phyloP scores from a whole-genome alignment of 23 red algal species.

The Gracilaria vermiculophylla region DNA sequence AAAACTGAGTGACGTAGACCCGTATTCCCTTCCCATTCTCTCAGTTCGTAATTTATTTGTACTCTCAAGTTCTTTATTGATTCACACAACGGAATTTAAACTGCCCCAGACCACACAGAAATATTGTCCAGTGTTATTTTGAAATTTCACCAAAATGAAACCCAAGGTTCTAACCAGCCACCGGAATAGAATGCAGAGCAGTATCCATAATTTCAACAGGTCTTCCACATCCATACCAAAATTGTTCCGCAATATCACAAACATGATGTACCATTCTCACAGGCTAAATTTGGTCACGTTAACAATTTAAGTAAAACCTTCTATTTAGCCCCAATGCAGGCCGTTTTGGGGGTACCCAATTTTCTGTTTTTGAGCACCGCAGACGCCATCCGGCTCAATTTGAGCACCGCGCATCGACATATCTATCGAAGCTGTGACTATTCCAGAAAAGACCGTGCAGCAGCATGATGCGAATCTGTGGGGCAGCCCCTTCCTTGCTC shows the following conservation, averaged over 20 bases:
- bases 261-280: no score
- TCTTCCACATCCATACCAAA: not conserved
- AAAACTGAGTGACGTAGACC: not conserved
- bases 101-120: not conserved
- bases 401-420: no score
- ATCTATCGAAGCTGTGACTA: no score
- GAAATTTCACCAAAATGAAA: not conserved
- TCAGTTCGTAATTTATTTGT: not conserved
- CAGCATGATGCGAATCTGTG: no score
- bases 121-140: not conserved
- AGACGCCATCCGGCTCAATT: no score
- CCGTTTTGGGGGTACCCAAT: no score
- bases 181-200: not conserved
- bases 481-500: no score
- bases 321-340: no score
- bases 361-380: no score
- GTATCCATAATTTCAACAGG: not conserved
- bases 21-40: constrained; percentile 7
- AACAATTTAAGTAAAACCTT: no score
- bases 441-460: no score
- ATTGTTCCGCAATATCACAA: not conserved
- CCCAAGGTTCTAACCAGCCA: not conserved
- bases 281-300: no score
- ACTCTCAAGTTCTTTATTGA: not conserved
- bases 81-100: not conserved